These are phyloP conservation scores for Schwanniomyces yamadae DNA, from an alignment of 805 yeast genomes.

Conservation along the genomic window DNA sequence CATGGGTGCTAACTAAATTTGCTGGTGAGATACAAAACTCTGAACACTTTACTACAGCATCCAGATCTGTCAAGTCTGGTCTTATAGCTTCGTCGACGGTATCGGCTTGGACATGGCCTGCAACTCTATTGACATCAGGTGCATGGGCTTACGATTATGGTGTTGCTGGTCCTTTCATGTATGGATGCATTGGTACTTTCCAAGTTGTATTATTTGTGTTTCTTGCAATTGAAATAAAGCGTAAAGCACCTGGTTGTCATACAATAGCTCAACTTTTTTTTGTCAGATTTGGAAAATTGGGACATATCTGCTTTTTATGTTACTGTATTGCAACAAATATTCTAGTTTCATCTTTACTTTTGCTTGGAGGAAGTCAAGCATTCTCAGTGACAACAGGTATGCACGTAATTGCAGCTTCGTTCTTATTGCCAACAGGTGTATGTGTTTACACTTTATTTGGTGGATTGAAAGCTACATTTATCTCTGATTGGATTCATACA, in stretches of 20 bases:
- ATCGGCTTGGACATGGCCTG: conserved; percentile 49
- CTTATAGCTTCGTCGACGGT: conserved; percentile 43
- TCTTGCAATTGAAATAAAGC: conserved; percentile 19
- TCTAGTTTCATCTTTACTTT: conserved; percentile 18
- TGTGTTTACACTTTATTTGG: conserved; percentile 42
- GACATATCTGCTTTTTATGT: conserved; percentile 23
- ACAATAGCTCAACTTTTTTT: conserved; percentile 2
- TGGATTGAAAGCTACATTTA: conserved; percentile 64
- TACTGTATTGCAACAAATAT: conserved; percentile 24
- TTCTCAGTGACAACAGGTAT: conserved; percentile 73
- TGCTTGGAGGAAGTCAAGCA: conserved; percentile 54
- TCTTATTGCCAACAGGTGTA: conserved; percentile 24
- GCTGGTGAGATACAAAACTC: conserved; percentile 43
- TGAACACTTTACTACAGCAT: conserved; percentile 44
- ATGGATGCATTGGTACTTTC: conserved; percentile 31
- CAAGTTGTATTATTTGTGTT: conserved; percentile 18
- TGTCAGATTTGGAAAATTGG: conserved; percentile 26
- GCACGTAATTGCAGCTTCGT: conserved; percentile 40
- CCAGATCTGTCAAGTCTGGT: conserved; percentile 43
- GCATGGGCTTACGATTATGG: conserved; percentile 44
- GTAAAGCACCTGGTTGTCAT: conserved; percentile 7
- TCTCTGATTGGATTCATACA: conserved; percentile 27
- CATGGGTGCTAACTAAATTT: conserved; percentile 32
- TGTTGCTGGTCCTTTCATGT: conserved; percentile 38
- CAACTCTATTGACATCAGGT: conserved; percentile 29